Base-by-base conservation (phyloP, 768 basidiomycete species). In the Leucosporidium yakuticum region DNA sequence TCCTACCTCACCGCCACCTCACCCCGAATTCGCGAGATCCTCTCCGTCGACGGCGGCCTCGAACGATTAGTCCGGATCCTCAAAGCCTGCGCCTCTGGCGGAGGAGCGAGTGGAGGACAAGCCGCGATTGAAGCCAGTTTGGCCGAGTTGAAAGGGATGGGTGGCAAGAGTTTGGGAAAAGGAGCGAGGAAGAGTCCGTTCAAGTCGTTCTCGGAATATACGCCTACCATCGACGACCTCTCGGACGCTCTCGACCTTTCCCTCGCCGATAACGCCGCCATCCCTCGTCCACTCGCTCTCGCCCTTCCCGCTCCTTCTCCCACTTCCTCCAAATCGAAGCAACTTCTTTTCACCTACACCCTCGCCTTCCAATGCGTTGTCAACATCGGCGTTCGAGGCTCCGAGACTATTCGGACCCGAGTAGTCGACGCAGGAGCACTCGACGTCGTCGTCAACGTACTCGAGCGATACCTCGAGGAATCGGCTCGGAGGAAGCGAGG, bases 1-100 rank as follows among this genome's bases (percentile, higher is more conserved):
- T 89, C 90, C 60, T 94, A 96, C 80, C 88, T 99, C 71, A 98
- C 95, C 12, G 92, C 91, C 1, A 97, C 96, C 9, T 96, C 94
- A 0, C 94, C 96, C 2, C 87, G 93, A 63, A 98, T 99, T 80
- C 88, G 95, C 67, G 96, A 99, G 80, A 97, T 96, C 74, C 90
- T 99, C 85, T 95, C 93, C 34, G 87, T 89, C 84, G 95, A 98
- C 76, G 96, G 96, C 57, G 96, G 96, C 2, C 86, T 99, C 23
- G 96, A 99, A 77, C 88, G 95, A 20, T 87, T 99, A 36, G 89
- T 98, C 20, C 85, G 89, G 65, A 91, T 99, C 70, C 83, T 77
- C 75, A 90, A 93, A 69, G 91, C 90, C 74, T 92, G 91, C 63
- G 62, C 72, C 68, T 34, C 71, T 25, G 2, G 21, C 53, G 9